Evolutionary conservation across 768 basidiomycete genomes (phyloP).

Genomic region (Naganishia onofrii): DNA sequence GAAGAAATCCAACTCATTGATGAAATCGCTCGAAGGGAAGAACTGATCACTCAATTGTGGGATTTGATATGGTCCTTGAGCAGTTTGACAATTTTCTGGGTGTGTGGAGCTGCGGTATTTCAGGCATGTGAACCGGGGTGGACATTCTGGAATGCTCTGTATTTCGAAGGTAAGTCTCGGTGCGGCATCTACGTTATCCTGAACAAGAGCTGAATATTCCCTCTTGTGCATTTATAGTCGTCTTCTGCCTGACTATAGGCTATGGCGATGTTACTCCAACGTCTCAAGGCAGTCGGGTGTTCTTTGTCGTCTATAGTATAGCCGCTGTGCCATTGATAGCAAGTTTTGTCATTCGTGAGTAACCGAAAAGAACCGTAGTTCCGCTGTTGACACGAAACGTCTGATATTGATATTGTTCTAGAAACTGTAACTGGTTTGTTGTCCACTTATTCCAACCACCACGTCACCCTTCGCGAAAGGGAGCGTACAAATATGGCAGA

Average conservation of each 20-base stretch:
- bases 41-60: conserved; percentile 44
- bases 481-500: conserved; percentile 22
- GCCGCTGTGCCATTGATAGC: conserved; percentile 52
- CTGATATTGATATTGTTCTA: conserved; percentile 32
- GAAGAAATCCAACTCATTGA: conserved; percentile 51
- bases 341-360: conserved; percentile 46
- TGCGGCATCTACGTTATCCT: conserved; percentile 37
- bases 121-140: conserved; percentile 48
- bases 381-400: conserved; percentile 28
- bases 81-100: conserved; percentile 49
- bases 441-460: conserved; percentile 40
- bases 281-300: conserved; percentile 43
- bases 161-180: conserved; percentile 43
- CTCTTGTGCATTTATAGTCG: conserved; percentile 20
- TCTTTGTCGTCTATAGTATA: conserved; percentile 50
- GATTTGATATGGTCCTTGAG: conserved; percentile 45
- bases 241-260: conserved; percentile 38
- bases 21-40: conserved; percentile 46
- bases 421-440: conserved; percentile 35
- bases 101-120: conserved; percentile 50
- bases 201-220: not conserved
- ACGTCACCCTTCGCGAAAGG: conserved; percentile 27
- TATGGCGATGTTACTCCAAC: conserved; percentile 49
- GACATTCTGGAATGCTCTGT: conserved; percentile 47
- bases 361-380: not conserved